Base-by-base conservation (phyloP, 768 basidiomycete species). In the Mycena indigotica region DNA sequence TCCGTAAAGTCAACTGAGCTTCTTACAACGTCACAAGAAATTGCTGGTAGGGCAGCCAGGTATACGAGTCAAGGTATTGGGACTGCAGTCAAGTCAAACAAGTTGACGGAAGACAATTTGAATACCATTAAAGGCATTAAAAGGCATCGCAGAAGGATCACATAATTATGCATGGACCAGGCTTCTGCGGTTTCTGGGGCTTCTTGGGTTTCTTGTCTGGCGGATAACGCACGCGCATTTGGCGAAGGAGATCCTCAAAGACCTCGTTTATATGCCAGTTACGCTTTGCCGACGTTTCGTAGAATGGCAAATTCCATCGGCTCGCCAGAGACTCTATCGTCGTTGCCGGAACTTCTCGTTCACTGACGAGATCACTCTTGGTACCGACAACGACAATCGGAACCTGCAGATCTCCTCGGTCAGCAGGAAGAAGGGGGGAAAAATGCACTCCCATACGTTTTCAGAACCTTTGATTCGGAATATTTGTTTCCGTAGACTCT, bases 371-470 rank as follows among this genome's bases (percentile, higher is more conserved):
- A 69, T 95, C 93, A 39, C 88, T 77, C 69, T 93, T 93, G 28
- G 92, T 93, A 40, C 92, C 93, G 8, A 93, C 93, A 16, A 94
- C 81, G 12, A 93, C 88, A 61, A 95, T 89, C 8, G 93, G 93
- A 19, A 92, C 74, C 85, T 89, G 61, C 35, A 52, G 15, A 17
- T 23, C 38, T 26, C 23, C 25, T 61, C 32, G 39, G 40, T 57
- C 21, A 63, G 53, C 45, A 48, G 41, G 26, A 8, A 35, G 32
- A 25, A 52, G 19, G 15, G 48, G 40, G 44, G 28, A 24, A 59
- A 45, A 15, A 16, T 40, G 32, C 41, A 21, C 41, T 26, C 17
- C 72, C 78, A 66, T 61, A 89, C 87, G 24, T 73, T 80, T 64
- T 85, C 84, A 28, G 81, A 83, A 23, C 88, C 87, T 74, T 91